These are phyloP conservation scores for Hanseniaspora occidentalis DNA, from an alignment of 805 yeast genomes.

Conservation along the genomic window DNA sequence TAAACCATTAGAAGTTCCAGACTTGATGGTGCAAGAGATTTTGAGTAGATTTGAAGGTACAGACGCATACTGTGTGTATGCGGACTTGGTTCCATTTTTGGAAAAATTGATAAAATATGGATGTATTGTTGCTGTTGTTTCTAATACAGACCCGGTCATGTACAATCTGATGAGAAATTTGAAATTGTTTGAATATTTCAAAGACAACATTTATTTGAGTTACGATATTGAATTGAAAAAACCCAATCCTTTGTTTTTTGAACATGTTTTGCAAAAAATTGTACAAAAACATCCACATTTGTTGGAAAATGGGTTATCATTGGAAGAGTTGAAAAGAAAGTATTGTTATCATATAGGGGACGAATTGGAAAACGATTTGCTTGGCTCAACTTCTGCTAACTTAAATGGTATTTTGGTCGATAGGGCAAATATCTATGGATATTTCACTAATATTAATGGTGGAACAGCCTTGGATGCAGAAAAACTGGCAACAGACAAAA, in stretches of 20 bases:
- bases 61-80: conserved; percentile 40
- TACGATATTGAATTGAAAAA: conserved; percentile 44
- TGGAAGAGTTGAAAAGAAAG: conserved; percentile 12
- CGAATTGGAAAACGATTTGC: conserved; percentile 39
- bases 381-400: conserved; percentile 41
- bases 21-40: conserved; percentile 32
- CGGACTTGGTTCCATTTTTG: conserved; percentile 41
- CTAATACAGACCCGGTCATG: conserved; percentile 55
- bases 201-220: conserved; percentile 33
- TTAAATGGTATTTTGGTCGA: conserved; percentile 50
- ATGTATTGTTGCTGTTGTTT: conserved; percentile 32
- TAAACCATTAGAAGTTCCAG: conserved; percentile 22
- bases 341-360: conserved; percentile 61
- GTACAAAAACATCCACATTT: conserved; percentile 13
- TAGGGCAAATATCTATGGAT: conserved; percentile 26
- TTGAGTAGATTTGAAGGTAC: conserved; percentile 35
- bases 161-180: conserved; percentile 29
- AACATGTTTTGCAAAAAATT: conserved; percentile 24
- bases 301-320: conserved; percentile 3
- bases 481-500: conserved; percentile 17
- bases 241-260: conserved; percentile 39
- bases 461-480: conserved; percentile 10
- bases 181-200: conserved; percentile 22
- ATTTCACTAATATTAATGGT: conserved; percentile 8
- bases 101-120: conserved; percentile 21